Base-by-base conservation (phyloP, 331 rosid genomes). In the Spiraea crenata region DNA sequence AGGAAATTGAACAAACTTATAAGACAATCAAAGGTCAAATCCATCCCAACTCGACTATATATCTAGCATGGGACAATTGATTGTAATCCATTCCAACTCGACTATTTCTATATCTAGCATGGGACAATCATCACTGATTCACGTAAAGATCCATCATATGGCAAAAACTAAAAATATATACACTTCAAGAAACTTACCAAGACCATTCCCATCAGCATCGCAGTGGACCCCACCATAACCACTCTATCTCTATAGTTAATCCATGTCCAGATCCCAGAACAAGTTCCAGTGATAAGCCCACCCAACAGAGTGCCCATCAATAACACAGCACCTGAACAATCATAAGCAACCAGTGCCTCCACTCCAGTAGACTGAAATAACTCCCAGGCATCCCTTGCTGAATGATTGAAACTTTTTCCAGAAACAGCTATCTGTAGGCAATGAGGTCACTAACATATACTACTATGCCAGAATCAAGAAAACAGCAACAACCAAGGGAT, bases 331-430 rank as follows among this genome's bases (percentile, higher is more conserved):
- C 99, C 99, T 4, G 99, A 93, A 76, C 97, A 93, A 83, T 93
- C 99, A 62, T 91, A 89, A 42, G 96, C 99, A 66, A 93, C 69
- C 49, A 93, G 89, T 19, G 99, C 84, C 80, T 93, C 99, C 20
- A 93, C 97, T 74, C 99, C 99, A 11, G 97, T 93, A 79, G 97
- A 93, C 83, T 93, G 97, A 77, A 91, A 91, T 67, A 93, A 78
- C 80, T 93, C 99, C 99, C 99, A 93, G 1, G 99, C 99, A 85
- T 93, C 99, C 88, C 97, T 91, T 0, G 97, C 99, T 58, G 99
- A 91, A 71, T 56, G 95, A 79, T 93, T 93, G 76, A 93, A 93
- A 77, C 89, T 81, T 86, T 93, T 91, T 9, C 99, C 99, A 79
- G 84, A 83, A 76, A 93, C 95, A 70, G 91, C 99, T 55, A 93